Evolutionary conservation across 768 basidiomycete genomes (phyloP).

Genomic region (Podaxis mareebaensis): DNA sequence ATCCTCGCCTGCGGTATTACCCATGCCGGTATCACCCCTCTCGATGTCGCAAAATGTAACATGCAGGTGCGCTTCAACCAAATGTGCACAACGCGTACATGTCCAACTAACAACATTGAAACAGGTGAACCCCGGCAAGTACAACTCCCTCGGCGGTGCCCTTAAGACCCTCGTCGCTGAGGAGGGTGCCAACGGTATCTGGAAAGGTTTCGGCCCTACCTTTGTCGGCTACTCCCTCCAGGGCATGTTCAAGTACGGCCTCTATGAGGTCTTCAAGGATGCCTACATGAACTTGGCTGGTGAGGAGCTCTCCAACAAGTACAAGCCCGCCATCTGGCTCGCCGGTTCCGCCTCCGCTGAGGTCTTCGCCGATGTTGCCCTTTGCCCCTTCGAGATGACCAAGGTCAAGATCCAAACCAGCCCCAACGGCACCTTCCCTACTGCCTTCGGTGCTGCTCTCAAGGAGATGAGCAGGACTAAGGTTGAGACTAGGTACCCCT

Average conservation of each 20-base stretch:
- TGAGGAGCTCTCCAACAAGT: conserved; percentile 74
- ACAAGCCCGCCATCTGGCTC: conserved; percentile 91
- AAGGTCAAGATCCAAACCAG: conserved; percentile 91
- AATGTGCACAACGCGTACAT: not conserved
- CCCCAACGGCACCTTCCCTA: conserved; percentile 74
- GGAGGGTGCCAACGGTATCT: conserved; percentile 83
- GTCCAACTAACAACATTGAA: not conserved
- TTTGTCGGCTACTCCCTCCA: conserved; percentile 92
- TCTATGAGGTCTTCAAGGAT: conserved; percentile 98
- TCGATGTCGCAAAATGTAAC: conserved; percentile 90
- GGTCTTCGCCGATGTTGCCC: conserved; percentile 93
- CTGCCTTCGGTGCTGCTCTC: conserved; percentile 69
- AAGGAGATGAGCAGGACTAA: conserved; percentile 67
- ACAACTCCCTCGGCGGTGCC: conserved; percentile 62
- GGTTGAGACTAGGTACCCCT: conserved; percentile 78
- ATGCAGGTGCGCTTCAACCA: conserved; percentile 65
- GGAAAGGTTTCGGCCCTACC: conserved; percentile 95
- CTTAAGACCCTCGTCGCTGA: conserved; percentile 71
- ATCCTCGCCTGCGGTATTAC: conserved; percentile 84
- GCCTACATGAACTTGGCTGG: conserved; percentile 87
- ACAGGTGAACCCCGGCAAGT: conserved; percentile 78
- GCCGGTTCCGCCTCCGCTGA: conserved; percentile 94
- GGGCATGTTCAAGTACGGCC: conserved; percentile 98
- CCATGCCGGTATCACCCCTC: conserved; percentile 84
- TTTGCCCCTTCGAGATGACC: conserved; percentile 94